phyloP scores from a whole-genome alignment of 1,284 basidiomycete genomes.

The Spongiforma sp. region DNA sequence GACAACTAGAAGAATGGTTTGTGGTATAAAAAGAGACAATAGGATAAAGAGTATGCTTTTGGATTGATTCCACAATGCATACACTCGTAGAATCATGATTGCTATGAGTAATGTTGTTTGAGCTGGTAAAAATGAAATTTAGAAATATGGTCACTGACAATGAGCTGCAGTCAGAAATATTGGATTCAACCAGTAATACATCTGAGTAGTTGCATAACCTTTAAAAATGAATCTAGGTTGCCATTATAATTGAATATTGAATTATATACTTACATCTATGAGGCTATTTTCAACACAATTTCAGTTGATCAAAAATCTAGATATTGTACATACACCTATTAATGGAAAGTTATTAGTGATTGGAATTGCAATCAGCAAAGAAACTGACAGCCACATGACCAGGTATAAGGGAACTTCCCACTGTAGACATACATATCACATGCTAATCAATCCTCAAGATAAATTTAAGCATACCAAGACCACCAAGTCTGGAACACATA shows the following conservation, averaged over 20 bases:
- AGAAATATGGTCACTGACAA: neutral
- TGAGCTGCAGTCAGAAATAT: neutral
- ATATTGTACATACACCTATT: neutral
- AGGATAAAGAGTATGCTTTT: neutral
- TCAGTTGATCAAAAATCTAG: neutral
- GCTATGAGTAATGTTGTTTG: neutral
- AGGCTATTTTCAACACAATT: neutral
- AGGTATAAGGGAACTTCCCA: neutral
- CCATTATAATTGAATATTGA: no score
- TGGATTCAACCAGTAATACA: neutral
- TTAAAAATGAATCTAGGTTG: no score
- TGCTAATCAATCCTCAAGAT: neutral
- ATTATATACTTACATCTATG: neutral
- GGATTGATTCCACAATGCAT: neutral
- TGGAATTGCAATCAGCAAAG: neutral
- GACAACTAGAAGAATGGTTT: neutral
- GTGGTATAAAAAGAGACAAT: neutral
- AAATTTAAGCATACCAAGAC: neutral
- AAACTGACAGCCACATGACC: neutral
- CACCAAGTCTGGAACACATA: neutral
- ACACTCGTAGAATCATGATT: neutral
- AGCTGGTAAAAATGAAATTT: no score
- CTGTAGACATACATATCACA: neutral
- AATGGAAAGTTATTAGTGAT: no score
- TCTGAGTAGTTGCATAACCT: neutral